Base-by-base conservation (phyloP, 768 basidiomycete genomes). In the Russula sp. region DNA sequence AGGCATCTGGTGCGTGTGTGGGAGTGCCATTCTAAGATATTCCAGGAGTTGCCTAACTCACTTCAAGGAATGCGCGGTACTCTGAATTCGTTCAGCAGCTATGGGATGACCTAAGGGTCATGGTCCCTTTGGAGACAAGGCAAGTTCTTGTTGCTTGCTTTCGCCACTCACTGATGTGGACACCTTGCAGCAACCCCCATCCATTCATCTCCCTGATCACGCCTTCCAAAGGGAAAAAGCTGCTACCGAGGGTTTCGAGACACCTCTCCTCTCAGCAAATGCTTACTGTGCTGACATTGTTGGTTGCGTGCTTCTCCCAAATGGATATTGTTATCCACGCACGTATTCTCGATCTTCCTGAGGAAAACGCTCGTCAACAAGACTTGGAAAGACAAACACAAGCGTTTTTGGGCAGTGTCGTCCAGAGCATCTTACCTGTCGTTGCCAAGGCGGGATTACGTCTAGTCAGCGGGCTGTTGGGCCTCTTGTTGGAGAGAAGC, bases 71-170 rank as follows among this genome's bases (percentile, higher is more conserved):
- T 70, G 68, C 58, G 35, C 81, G 82, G 59, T 84, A 85, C 63
- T 78, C 82, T 10, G 72, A 73, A 3, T 73, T 85, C 36, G 80
- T 88, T 4, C 84, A 88, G 59, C 75, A 81, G 61, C 78, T 98
- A 54, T 99, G 93, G 91, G 79, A 83, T 59, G 83, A 82, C 36
- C 73, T 96, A 32, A 79, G 86, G 67, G 90, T 98, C n/a, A 87
- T 90, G 78, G 86, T 90, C 5, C 93, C 93, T 43, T 81, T 98
- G 18, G 94, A 94, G 70, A 88, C 90, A n/a, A 94, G 93, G 94
- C 93, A 64, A 42, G 77, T 65, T 0, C 43, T 34, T 32, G 41
- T 6, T 18, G 9, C 35, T 35, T 14, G 9, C 29, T 16, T 32
- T 35, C 7, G 10, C 22, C 39, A 20, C 35, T 41, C 11, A 10